phyloP scores from a whole-genome alignment of 1,139 yeast genomes.

The Debaryomyces sp. region DNA sequence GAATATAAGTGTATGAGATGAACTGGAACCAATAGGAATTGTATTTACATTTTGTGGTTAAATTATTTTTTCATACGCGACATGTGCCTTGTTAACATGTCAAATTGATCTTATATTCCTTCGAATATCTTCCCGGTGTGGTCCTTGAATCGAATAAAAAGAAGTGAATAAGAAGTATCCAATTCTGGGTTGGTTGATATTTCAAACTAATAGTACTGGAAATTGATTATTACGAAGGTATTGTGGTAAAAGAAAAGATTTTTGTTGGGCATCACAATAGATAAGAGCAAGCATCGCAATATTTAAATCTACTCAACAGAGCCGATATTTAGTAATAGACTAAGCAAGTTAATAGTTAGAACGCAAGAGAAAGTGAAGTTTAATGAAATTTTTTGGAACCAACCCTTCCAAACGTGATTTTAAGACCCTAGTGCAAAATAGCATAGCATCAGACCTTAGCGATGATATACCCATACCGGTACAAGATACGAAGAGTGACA shows the following conservation, averaged over 20 bases:
- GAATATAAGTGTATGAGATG: neutral
- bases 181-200: neutral
- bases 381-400: slow-evolving; percentile 5
- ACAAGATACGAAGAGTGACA: neutral
- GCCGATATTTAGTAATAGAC: neutral
- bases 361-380: neutral
- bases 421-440: neutral
- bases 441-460: neutral
- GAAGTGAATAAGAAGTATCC: neutral
- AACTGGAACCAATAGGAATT: neutral
- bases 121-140: neutral
- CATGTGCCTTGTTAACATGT: neutral
- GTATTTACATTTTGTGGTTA: slow-evolving; percentile 4
- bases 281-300: neutral
- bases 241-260: neutral
- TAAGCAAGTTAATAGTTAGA: neutral
- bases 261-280: neutral
- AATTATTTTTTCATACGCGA: slow-evolving; percentile 5
- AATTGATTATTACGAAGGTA: neutral
- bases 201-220: neutral
- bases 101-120: neutral
- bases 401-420: neutral
- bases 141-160: neutral
- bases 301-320: neutral
- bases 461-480: neutral